These are phyloP conservation scores for Alternaria rosae DNA, from an alignment of 2,329 filamentous ascomycete genomes.

Conservation along the genomic window DNA sequence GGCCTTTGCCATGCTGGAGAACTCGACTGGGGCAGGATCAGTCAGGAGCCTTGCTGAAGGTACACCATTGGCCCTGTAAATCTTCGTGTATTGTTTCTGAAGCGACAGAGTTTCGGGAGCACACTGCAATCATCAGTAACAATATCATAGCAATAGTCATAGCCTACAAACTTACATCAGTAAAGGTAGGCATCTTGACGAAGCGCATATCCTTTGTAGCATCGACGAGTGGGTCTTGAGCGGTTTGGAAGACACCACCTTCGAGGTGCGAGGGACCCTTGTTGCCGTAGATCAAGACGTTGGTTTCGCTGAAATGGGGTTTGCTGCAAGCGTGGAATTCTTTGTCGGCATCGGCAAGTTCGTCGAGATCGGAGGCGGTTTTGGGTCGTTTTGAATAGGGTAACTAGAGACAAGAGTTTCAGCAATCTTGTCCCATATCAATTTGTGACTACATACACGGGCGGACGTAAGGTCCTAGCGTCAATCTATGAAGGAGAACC, in stretches of 20 bases:
- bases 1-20: slow-evolving; percentile 59
- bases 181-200: slow-evolving; percentile 64
- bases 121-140: slow-evolving; percentile 53
- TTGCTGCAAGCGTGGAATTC: slow-evolving; percentile 77
- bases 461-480: slow-evolving; percentile 33
- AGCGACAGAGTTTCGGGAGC: slow-evolving; percentile 62
- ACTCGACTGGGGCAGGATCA: slow-evolving; percentile 58
- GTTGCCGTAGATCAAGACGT: slow-evolving; percentile 72
- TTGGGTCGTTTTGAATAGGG: slow-evolving; percentile 84
- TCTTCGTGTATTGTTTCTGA: slow-evolving; percentile 63
- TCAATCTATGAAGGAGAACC: slow-evolving; percentile 44
- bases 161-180: slow-evolving; percentile 45
- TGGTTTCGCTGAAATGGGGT: slow-evolving; percentile 79
- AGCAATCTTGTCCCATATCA: slow-evolving; percentile 49
- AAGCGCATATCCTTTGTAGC: slow-evolving; percentile 70
- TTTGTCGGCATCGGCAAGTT: slow-evolving; percentile 70
- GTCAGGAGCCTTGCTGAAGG: slow-evolving; percentile 64
- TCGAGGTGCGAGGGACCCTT: slow-evolving; percentile 53
- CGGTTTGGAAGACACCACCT: slow-evolving; percentile 61
- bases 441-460: slow-evolving; percentile 56
- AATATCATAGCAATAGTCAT: neutral
- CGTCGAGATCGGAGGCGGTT: slow-evolving; percentile 67
- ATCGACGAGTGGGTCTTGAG: slow-evolving; percentile 67
- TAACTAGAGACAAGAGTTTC: slow-evolving; percentile 68
- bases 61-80: slow-evolving; percentile 57